A percentile compares a stretch with the other conserved stretches of the same genome.
phyloP scores from a whole-genome alignment of 805 yeast genomes.

The Metschnikowia gelsemii region DNA sequence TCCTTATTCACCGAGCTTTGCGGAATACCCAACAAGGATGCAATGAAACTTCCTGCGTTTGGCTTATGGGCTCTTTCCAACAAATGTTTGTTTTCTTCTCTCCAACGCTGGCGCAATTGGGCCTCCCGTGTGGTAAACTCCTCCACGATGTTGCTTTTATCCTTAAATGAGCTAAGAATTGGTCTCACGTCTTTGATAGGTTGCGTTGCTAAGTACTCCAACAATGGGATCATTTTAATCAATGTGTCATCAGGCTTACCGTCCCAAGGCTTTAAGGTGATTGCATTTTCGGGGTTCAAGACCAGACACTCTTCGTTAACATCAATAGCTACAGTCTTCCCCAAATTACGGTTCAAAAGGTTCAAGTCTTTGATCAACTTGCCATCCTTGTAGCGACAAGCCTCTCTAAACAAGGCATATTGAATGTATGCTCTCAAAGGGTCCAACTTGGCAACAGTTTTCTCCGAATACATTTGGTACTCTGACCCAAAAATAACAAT shows the following conservation, averaged over 20 bases:
- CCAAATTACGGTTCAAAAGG: slow-evolving; percentile 85
- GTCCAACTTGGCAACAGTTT: slow-evolving; percentile 82
- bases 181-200: slow-evolving; percentile 87
- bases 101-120: slow-evolving; percentile 69
- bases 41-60: slow-evolving; percentile 52
- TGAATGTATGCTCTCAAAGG: slow-evolving; percentile 89
- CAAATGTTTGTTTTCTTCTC: slow-evolving; percentile 48
- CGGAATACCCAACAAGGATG: slow-evolving; percentile 65
- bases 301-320: slow-evolving; percentile 68
- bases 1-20: slow-evolving; percentile 42
- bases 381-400: slow-evolving; percentile 86
- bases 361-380: slow-evolving; percentile 85
- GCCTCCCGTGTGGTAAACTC: slow-evolving; percentile 82
- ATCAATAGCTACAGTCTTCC: slow-evolving; percentile 78
- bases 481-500: slow-evolving; percentile 87
- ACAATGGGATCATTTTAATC: slow-evolving; percentile 80
- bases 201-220: slow-evolving; percentile 92
- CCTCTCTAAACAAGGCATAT: slow-evolving; percentile 86
- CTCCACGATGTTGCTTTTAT: slow-evolving; percentile 63
- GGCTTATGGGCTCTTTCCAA: slow-evolving; percentile 32
- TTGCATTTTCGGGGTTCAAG: slow-evolving; percentile 93
- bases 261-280: slow-evolving; percentile 79
- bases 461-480: slow-evolving; percentile 82
- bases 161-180: slow-evolving; percentile 68
- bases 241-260: slow-evolving; percentile 82